Evolutionary conservation across 2,329 filamentous ascomycete species (phyloP).

Genomic region (Nigrograna mackinnonii): DNA sequence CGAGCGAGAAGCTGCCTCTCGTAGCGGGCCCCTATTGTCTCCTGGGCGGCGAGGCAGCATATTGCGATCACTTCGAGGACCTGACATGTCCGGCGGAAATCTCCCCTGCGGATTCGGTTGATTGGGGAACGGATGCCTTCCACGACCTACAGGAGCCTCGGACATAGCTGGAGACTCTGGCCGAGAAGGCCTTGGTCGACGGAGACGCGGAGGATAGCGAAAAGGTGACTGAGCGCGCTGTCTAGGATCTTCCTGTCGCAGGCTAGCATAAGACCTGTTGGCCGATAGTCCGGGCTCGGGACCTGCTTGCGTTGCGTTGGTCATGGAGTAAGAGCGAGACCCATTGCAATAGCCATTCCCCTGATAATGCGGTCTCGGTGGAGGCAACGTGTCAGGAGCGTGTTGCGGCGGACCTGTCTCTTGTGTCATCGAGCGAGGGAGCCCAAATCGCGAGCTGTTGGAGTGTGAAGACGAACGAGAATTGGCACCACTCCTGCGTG

Average conservation of each 20-base stretch:
- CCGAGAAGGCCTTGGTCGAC: slow-evolving; percentile 43
- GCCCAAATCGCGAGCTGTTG: no score
- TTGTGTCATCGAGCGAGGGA: slow-evolving; percentile 43
- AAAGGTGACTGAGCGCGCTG: slow-evolving; percentile 44
- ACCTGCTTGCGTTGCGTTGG: slow-evolving; percentile 32
- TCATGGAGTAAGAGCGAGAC: slow-evolving; percentile 49
- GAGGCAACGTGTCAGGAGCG: slow-evolving; percentile 39
- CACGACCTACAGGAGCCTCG: slow-evolving; percentile 33
- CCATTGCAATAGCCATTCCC: slow-evolving; percentile 34
- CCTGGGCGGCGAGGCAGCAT: slow-evolving; percentile 13
- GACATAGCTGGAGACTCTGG: slow-evolving; percentile 49
- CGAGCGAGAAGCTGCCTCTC: slow-evolving; percentile 9
- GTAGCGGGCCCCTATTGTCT: slow-evolving; percentile 16
- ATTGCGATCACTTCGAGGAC: slow-evolving; percentile 23
- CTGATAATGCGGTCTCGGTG: slow-evolving; percentile 32
- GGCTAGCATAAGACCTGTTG: slow-evolving; percentile 49
- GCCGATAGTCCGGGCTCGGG: slow-evolving; percentile 41
- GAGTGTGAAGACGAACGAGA: slow-evolving; percentile 46
- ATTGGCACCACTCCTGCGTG: slow-evolving; percentile 32
- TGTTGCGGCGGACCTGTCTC: slow-evolving; percentile 48
- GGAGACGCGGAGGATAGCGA: slow-evolving; percentile 46
- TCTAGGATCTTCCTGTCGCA: slow-evolving; percentile 44
- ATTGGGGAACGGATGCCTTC: slow-evolving; percentile 17
- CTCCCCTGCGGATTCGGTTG: slow-evolving; percentile 21
- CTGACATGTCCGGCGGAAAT: slow-evolving; percentile 25